phyloP scores from a whole-genome alignment of 352 stramenopile species.

The Thalassiosira sp. region DNA sequence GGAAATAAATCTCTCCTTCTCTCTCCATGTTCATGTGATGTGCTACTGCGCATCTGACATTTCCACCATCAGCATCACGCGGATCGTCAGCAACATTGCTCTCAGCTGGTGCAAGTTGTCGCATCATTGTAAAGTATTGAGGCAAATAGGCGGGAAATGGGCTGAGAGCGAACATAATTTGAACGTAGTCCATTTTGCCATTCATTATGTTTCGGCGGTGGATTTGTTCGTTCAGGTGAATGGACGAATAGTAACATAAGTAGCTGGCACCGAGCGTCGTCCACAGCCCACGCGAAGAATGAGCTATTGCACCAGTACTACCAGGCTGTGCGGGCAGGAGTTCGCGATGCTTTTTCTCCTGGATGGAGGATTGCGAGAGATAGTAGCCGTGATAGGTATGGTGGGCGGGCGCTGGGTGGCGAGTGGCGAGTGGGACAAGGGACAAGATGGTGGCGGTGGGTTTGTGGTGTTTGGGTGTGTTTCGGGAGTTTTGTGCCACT shows the following conservation, averaged over 20 bases:
- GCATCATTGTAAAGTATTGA: conserved; percentile 54
- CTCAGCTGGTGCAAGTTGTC: conserved; percentile 14
- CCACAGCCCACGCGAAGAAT: too few relatives aligned
- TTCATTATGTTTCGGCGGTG: not conserved
- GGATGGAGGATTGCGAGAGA: not conserved
- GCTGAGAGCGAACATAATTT: conserved; percentile 48
- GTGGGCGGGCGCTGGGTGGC: not conserved
- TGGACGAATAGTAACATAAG: not conserved
- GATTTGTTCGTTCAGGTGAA: too few relatives aligned
- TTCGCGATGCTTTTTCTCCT: not conserved
- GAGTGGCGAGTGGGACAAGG: too few relatives aligned
- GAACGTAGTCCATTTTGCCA: conserved; percentile 10
- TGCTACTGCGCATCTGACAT: not conserved
- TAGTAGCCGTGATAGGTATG: not conserved
- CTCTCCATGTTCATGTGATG: conserved; percentile 7
- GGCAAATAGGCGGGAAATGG: conserved; percentile 48
- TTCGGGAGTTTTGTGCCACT: too few relatives aligned
- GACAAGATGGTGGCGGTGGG: too few relatives aligned
- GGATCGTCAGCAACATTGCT: not conserved
- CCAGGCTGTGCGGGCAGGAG: not conserved
- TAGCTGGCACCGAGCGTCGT: not conserved
- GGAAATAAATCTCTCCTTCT: conserved; percentile 24
- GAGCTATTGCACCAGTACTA: too few relatives aligned
- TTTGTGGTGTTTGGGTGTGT: too few relatives aligned
- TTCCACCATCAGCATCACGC: not conserved